Evolutionary conservation across 2,329 filamentous ascomycete species (phyloP), one percentile per base, ranked within the genome.

Genomic region (Exophiala bonariae): DNA sequence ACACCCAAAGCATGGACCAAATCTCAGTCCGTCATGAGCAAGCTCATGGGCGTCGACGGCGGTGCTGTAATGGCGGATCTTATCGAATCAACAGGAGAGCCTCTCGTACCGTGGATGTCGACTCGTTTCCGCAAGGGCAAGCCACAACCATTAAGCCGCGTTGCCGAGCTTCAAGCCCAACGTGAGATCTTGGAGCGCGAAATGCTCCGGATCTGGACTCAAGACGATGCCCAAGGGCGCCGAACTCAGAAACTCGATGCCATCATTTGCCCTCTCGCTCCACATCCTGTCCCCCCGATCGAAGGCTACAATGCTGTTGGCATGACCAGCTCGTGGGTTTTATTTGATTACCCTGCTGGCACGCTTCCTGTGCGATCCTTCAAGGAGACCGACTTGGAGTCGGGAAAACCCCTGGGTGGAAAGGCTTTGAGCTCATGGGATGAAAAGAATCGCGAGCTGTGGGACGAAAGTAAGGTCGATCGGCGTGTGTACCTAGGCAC

Each of bases 271-370:
- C 83, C 82, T 0, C 70, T 84, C 0, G 82, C 82, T 11, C 81
- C 82, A 2, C 83, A 86, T 62, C 80, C 82, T 0, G 75, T 82
- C 0, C 79, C 82, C 1, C 72, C 75, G 8, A 76, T 83, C 44
- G 83, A 86, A 65, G 68, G 74, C 2, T 86, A 80, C 65, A 83
- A 83, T 60, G 77, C 76, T 0, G 76, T 80, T 0, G 77, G 80
- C 47, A 86, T 85, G 59, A 84, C 81, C 1, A 77, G 72, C 17
- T 74, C 71, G 1, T 84, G 82, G 58, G 81, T 84, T 7, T 58
- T 85, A 44, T 63, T 86, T 17, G 82, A 86, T 60, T 82, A 80
- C 57, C 77, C 82, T 0, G 77, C 81, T 2, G 83, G 78, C 0
- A 65, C 63, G 0, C 52, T 85, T 1, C 82, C 82, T 0, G 74